Base-by-base conservation (phyloP, 768 basidiomycete species). In the Termitomyces sp. region DNA sequence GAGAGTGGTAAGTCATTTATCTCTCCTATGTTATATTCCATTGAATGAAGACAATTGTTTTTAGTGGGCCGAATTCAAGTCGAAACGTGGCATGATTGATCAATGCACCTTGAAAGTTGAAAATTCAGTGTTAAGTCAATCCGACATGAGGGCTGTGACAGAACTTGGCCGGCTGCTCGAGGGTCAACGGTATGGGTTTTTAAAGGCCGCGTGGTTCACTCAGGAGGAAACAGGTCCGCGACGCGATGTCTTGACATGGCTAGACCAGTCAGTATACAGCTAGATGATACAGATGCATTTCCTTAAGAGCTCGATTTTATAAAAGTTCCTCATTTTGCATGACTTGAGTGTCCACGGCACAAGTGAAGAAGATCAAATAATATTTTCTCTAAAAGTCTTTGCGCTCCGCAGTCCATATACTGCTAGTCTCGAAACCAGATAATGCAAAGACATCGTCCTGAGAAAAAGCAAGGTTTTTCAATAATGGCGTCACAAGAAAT, bases 371-470 rank as follows among this genome's bases (percentile, higher is more conserved):
- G n/a, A 47, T 54, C 30, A 30, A 30, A 44, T 38, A 61, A 35
- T 70, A 71, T 71, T 63, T 73, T 57, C 62, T 70, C 64, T 70
- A 80, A 62, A 66, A 62, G 28, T 73, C 47, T 47, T 46, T 75
- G 64, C 77, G 77, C 68, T 87, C 81, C 45, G 87, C 86, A 65
- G 81, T 79, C 90, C 90, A 92, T 44, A 83, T 77, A 63, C 85
- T 88, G 70, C 78, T 90, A 8, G 85, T 89, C 56, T 82, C 81
- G 66, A 90, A 93, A 16, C 75, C 81, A 63, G 83, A 73, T 1
- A 90, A 89, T 45, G 92, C 84, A 48, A 75, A 68, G 22, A 87
- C 80, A 61, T 89, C 79, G 22, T 85, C 79, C 92, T 94, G 61
- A 13, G 54, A 47, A 24, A 32, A 22, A 53, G 50, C 26, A 44